Evolutionary conservation across 2,329 filamentous ascomycete genomes (phyloP).

Genomic region (Achaetomium macrosporum): DNA sequence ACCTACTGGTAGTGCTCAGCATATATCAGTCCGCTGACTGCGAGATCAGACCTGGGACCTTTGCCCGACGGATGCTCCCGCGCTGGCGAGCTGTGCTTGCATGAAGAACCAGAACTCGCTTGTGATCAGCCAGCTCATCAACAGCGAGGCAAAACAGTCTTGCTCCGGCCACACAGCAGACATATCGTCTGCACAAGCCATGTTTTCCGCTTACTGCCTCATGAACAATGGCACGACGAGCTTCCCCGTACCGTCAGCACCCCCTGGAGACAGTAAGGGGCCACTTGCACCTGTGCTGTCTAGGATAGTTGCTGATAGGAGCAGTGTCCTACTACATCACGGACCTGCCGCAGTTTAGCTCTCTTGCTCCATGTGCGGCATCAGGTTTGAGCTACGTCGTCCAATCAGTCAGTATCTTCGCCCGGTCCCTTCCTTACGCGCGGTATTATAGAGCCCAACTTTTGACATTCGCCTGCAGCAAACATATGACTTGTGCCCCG

Average conservation of each 20-base stretch:
- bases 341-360: conserved; percentile 41
- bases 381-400: conserved; percentile 39
- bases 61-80: conserved; percentile 27
- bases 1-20: neutral
- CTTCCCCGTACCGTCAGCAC: conserved; percentile 41
- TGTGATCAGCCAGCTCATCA: conserved; percentile 38
- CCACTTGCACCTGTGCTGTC: neutral
- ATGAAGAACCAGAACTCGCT: conserved; percentile 44
- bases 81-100: conserved; percentile 47
- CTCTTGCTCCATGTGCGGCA: conserved; percentile 41
- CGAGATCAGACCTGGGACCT: conserved; percentile 9
- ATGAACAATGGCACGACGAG: conserved; percentile 44
- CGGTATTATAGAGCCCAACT: neutral
- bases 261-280: conserved; percentile 46
- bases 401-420: conserved; percentile 31
- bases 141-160: conserved; percentile 36
- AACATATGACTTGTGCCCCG: conserved; percentile 37
- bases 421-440: neutral
- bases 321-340: conserved; percentile 49
- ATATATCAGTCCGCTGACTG: neutral
- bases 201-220: conserved; percentile 48
- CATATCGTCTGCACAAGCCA: conserved; percentile 42
- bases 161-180: conserved; percentile 44
- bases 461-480: conserved; percentile 26
- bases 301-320: neutral